phyloP scores from a whole-genome alignment of 169 alveolate genomes.

The Plasmodium fragile region DNA sequence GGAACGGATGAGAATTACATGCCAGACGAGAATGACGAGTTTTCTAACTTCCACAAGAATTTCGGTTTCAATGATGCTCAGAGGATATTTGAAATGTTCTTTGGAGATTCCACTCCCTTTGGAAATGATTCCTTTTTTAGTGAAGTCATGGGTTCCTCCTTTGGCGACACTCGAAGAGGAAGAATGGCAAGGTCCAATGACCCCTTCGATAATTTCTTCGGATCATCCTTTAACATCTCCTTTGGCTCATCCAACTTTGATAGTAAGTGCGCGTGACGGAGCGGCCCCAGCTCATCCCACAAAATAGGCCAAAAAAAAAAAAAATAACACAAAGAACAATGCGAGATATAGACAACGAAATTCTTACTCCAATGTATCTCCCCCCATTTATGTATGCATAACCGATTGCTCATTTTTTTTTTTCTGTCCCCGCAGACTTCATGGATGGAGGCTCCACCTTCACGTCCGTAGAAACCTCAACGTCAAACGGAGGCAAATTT shows the following conservation, averaged over 20 bases:
- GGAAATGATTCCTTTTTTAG: constrained; percentile 65
- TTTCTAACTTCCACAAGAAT: constrained; percentile 66
- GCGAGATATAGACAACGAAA: background rate
- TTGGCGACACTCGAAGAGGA: constrained; percentile 61
- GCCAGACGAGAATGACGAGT: constrained; percentile 54
- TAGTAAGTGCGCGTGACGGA: constrained; percentile 11
- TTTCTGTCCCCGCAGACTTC: constrained; percentile 15
- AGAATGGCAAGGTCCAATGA: constrained; percentile 47
- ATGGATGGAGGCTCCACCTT: constrained; percentile 65
- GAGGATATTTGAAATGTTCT: constrained; percentile 80
- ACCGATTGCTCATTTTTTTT: background rate
- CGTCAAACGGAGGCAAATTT: constrained; percentile 62
- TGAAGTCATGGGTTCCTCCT: constrained; percentile 68
- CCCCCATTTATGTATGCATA: background rate
- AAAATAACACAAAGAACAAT: background rate
- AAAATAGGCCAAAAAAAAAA: background rate
- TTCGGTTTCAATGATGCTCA: constrained; percentile 81
- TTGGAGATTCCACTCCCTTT: constrained; percentile 76
- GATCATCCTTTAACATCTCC: constrained; percentile 58
- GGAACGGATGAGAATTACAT: constrained; percentile 55
- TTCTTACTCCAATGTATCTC: background rate
- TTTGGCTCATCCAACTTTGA: constrained; percentile 58
- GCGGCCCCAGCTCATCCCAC: background rate
- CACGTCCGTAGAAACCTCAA: constrained; percentile 57
- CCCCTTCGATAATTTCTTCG: constrained; percentile 68